Evolutionary conservation across 306 rosid species (phyloP), one percentile per base, ranked within the genome.

Genomic region (Citrullus mucosospermus): DNA sequence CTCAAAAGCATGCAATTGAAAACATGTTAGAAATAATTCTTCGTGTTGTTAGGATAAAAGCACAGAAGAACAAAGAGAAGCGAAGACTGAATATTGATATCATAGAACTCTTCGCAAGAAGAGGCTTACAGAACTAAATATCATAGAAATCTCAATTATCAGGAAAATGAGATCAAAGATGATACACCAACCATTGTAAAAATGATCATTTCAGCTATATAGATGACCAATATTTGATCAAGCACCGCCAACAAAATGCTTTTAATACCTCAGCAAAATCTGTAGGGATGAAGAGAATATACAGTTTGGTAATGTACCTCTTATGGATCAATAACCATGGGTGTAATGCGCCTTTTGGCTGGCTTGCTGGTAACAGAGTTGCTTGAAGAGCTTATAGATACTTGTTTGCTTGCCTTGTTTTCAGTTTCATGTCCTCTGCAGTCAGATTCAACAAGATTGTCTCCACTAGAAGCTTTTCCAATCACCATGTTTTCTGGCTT

Each of bases 321-420:
- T 82, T 71, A 82, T 0, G 88, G 84, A 68, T 82, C 90, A 74
- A 88, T 84, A 15, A 82, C 85, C 76, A 88, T 82, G 54, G 87
- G 91, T 9, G 88, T 86, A 61, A 88, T 88, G 60, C 90, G 87
- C 81, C 87, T 83, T 82, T 84, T 88, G 18, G 84, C 81, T 15
- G 85, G 84, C 82, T 81, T 84, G 67, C 76, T 82, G 67, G 63
- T 65, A 30, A 50, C 48, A 44, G 78, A 69, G 54, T 55, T 46
- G 36, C 25, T 72, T 10, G 65, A 34, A 62, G 85, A 83, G 85
- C 80, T 83, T 12, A 80, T 4, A 46, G 85, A 56, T 16, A 69
- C 82, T 9, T 59, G 69, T 78, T 81, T 80, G 78, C 81, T 86
- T 57, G 43, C 62, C 25, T 83, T 83, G 18, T 68, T 74, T 72